Percentiles rank a stretch among this genome's conserved stretches.
These are phyloP conservation scores for Lepidopterella palustris DNA, from an alignment of 495 filamentous ascomycete genomes.

Conservation along the genomic window DNA sequence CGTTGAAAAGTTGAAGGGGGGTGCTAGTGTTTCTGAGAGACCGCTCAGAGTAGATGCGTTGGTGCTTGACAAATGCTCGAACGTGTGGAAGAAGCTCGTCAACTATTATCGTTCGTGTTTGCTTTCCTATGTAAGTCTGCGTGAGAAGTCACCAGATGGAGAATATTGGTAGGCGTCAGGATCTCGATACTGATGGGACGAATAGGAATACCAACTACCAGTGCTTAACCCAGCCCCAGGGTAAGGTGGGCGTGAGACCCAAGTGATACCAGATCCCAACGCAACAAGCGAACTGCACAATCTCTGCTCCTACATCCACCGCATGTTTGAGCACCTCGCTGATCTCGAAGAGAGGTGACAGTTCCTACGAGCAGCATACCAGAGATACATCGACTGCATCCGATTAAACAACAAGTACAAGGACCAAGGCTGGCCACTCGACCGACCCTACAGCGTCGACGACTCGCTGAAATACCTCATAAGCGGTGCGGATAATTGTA, in stretches of 20 bases:
- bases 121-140: not conserved
- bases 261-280: not conserved
- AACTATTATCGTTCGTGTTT: not conserved
- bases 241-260: not conserved
- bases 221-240: not conserved
- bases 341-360: not conserved
- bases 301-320: conserved; percentile 3
- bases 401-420: not conserved
- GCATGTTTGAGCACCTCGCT: conserved; percentile 10
- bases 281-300: conserved; percentile 8
- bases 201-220: not conserved
- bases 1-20: not conserved
- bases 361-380: not conserved
- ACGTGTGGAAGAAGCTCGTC: not conserved
- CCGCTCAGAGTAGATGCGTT: conserved; percentile 6
- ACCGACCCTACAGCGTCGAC: not conserved
- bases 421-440: not conserved
- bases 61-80: conserved; percentile 5
- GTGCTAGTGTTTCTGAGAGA: not conserved
- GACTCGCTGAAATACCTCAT: conserved; percentile 1
- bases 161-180: too few relatives aligned
- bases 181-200: not conserved
- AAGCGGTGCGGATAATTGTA: not conserved
- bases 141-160: too few relatives aligned
- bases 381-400: not conserved